These are phyloP conservation scores for Xylaria curta DNA, from an alignment of 495 filamentous ascomycete genomes.

Conservation along the genomic window DNA sequence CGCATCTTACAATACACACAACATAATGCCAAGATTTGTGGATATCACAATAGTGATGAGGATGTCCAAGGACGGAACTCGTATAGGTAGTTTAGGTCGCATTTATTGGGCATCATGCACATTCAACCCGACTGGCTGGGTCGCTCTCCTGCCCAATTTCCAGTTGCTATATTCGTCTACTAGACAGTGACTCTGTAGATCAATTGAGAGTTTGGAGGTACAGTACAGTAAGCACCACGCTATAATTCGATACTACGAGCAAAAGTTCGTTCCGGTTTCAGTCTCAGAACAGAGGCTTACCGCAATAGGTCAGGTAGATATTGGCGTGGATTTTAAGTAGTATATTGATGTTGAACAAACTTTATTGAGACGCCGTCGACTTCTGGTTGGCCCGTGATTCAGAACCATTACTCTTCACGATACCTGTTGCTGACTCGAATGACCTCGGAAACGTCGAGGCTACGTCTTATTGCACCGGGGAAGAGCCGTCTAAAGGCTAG, in stretches of 20 bases:
- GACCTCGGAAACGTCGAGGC: not conserved
- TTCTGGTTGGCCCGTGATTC: not conserved
- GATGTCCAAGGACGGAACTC: not conserved
- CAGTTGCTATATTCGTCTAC: not conserved
- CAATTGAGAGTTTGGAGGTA: not conserved
- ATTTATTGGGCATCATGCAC: not conserved
- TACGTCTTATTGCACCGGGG: not conserved
- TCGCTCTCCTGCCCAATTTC: not conserved
- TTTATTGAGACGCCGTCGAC: not conserved
- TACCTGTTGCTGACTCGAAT: not conserved
- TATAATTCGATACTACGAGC: not conserved
- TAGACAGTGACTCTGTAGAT: not conserved
- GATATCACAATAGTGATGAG: not conserved
- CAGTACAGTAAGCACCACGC: conserved; percentile 17
- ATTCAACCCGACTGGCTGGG: conserved; percentile 12
- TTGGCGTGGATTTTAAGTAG: not conserved
- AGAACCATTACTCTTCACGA: not conserved
- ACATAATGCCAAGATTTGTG: not conserved
- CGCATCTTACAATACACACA: not conserved
- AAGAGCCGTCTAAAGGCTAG: not conserved
- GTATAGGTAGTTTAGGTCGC: not conserved
- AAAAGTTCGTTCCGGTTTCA: conserved; percentile 9
- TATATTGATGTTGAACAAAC: not conserved
- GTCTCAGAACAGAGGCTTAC: conserved; percentile 10
- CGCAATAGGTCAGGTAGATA: not conserved